These are phyloP conservation scores for Chaetomium tenue DNA, from an alignment of 495 filamentous ascomycete genomes.

Conservation along the genomic window DNA sequence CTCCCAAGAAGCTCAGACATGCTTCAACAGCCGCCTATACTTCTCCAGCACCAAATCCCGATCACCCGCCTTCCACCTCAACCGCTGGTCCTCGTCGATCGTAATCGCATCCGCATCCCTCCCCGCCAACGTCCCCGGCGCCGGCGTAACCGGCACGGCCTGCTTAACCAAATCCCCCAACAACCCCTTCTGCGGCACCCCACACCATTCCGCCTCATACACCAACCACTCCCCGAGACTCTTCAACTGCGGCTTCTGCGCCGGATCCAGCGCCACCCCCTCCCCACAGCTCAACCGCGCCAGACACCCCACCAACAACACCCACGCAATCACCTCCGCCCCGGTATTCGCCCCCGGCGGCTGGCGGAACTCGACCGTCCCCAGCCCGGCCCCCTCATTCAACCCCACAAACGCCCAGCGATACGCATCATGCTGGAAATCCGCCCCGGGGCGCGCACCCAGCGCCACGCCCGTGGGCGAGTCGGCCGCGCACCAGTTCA, in stretches of 20 bases:
- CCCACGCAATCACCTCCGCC: conserved; percentile 28
- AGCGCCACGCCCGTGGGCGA: conserved; percentile 31
- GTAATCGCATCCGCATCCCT: conserved; percentile 26
- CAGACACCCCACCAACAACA: conserved; percentile 34
- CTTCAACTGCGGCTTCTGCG: conserved; percentile 21
- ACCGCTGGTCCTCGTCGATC: conserved; percentile 25
- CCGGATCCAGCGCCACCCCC: conserved; percentile 20
- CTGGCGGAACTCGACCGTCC: conserved; percentile 34
- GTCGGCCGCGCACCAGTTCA: conserved; percentile 31
- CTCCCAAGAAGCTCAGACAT: not conserved
- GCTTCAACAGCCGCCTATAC: conserved; percentile 24
- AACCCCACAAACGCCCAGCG: conserved; percentile 32
- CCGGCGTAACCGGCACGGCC: conserved; percentile 15
- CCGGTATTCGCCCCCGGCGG: conserved; percentile 25
- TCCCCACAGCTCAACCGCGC: conserved; percentile 27
- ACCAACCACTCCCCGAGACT: conserved; percentile 38
- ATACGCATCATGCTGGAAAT: conserved; percentile 28
- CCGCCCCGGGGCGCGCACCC: conserved; percentile 8
- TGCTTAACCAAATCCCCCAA: conserved; percentile 24
- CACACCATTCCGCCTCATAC: conserved; percentile 33
- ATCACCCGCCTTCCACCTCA: conserved; percentile 26
- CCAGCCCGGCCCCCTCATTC: conserved; percentile 15
- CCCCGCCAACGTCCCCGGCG: conserved; percentile 7
- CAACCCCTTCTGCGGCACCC: conserved; percentile 19
- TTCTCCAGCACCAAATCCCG: conserved; percentile 24